Evolutionary conservation across 2,329 filamentous ascomycete species (phyloP).

Genomic region (Aureobasidium mangrovei): DNA sequence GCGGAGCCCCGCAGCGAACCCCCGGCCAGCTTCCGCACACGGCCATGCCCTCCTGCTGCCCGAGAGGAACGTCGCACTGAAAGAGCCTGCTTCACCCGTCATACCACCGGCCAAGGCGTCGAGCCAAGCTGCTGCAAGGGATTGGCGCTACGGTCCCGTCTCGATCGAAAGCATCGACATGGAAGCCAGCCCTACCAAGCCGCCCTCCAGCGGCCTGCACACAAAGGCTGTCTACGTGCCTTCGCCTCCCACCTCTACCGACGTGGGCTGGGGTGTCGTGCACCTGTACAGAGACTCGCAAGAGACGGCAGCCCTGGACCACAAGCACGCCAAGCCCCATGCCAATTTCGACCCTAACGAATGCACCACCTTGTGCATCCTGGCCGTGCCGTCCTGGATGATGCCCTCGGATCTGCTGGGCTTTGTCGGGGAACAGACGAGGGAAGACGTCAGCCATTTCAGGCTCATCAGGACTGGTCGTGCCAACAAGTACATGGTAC

Average conservation of each 20-base stretch:
- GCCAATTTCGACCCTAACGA: slow-evolving; percentile 45
- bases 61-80: slow-evolving; percentile 28
- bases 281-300: slow-evolving; percentile 84
- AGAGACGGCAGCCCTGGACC: slow-evolving; percentile 55
- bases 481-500: slow-evolving; percentile 85
- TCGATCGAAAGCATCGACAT: slow-evolving; percentile 76
- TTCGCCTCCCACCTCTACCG: slow-evolving; percentile 60
- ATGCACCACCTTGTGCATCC: slow-evolving; percentile 83
- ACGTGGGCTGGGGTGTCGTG: slow-evolving; percentile 85
- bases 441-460: slow-evolving; percentile 83
- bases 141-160: slow-evolving; percentile 78
- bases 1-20: background rate
- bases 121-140: slow-evolving; percentile 46
- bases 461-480: slow-evolving; percentile 84
- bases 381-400: slow-evolving; percentile 90
- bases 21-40: slow-evolving; percentile 18
- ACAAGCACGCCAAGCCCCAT: slow-evolving; percentile 16
- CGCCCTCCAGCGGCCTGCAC: slow-evolving; percentile 56
- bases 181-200: slow-evolving; percentile 35
- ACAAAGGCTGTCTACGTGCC: slow-evolving; percentile 76
- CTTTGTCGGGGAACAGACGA: slow-evolving; percentile 81
- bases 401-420: slow-evolving; percentile 83
- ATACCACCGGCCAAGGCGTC: slow-evolving; percentile 29
- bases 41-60: slow-evolving; percentile 29
- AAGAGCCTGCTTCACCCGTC: slow-evolving; percentile 27